Evolutionary conservation across 75 land plant genomes (phyloP).

Genomic region (Cupressus sempervirens): DNA sequence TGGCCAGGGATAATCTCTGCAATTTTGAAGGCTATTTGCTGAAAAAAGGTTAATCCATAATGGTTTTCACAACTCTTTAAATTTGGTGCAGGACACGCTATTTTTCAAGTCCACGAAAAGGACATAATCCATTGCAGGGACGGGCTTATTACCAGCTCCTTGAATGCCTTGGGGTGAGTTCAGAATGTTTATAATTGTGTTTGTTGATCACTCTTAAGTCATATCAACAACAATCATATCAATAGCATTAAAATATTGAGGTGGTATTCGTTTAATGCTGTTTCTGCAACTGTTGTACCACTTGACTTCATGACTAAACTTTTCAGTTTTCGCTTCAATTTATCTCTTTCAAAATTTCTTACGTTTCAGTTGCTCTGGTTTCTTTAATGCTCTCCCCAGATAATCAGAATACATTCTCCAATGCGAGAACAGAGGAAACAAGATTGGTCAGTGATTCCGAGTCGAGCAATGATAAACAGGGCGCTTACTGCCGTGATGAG

Average conservation of each 20-base stretch:
- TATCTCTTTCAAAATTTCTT: neutral
- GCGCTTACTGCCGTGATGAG: slow-evolving; percentile 71
- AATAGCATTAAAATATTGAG: neutral
- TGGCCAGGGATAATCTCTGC: neutral
- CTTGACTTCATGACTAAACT: neutral
- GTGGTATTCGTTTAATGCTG: neutral
- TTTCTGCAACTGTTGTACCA: neutral
- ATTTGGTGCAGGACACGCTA: slow-evolving; percentile 73
- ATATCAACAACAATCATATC: neutral
- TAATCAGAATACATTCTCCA: slow-evolving; percentile 90
- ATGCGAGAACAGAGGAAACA: slow-evolving; percentile 73
- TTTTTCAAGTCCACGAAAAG: slow-evolving; percentile 83
- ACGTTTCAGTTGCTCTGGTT: neutral
- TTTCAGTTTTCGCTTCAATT: neutral
- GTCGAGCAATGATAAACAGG: slow-evolving; percentile 42
- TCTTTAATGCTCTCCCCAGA: slow-evolving; percentile 31
- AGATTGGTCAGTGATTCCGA: slow-evolving; percentile 84
- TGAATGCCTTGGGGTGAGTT: slow-evolving; percentile 82
- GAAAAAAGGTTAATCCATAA: neutral
- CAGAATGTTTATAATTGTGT: neutral
- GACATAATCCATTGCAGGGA: slow-evolving; percentile 97
- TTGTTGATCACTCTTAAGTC: neutral
- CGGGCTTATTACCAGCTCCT: slow-evolving; percentile 94
- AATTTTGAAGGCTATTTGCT: neutral
- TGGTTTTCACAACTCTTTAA: neutral